Conservation (phyloP, 768 basidiomycete species). For the Mycena alexandri region DNA sequence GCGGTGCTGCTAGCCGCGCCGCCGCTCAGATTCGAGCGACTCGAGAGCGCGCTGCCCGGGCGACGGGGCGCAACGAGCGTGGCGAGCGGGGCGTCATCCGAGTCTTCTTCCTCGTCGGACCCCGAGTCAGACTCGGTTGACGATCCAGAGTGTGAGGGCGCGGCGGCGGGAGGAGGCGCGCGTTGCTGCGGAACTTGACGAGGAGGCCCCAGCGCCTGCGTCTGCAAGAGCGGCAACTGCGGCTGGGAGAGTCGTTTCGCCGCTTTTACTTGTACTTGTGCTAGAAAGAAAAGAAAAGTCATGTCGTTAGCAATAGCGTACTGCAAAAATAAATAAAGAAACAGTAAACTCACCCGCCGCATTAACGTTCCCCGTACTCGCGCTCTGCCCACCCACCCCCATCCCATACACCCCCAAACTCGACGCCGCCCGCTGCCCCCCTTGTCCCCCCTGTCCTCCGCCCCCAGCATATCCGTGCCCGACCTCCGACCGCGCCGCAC, state of each 20-base stretch:
- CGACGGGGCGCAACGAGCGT: slow-evolving; percentile 71
- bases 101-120: slow-evolving; percentile 54
- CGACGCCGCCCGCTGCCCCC: not conserved
- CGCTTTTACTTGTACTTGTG: not conserved
- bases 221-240: not conserved
- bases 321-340: not conserved
- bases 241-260: slow-evolving; percentile 23
- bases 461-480: slow-evolving; percentile 5
- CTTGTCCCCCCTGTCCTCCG: no score
- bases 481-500: slow-evolving; percentile 9
- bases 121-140: slow-evolving; percentile 39
- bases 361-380: slow-evolving; percentile 15
- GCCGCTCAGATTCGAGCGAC: slow-evolving; percentile 20
- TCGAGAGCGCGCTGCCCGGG: slow-evolving; percentile 73
- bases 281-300: no score
- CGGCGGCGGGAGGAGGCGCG: no score
- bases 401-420: slow-evolving; percentile 23
- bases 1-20: slow-evolving; percentile 26
- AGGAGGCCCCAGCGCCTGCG: not conserved
- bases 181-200: not conserved
- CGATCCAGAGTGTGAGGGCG: no score
- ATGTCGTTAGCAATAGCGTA: not conserved
- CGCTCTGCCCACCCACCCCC: not conserved
- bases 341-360: not conserved
- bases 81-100: slow-evolving; percentile 76